Evolutionary conservation across 2,329 filamentous ascomycete species (phyloP).

Genomic region (Cladophialophora immunda): DNA sequence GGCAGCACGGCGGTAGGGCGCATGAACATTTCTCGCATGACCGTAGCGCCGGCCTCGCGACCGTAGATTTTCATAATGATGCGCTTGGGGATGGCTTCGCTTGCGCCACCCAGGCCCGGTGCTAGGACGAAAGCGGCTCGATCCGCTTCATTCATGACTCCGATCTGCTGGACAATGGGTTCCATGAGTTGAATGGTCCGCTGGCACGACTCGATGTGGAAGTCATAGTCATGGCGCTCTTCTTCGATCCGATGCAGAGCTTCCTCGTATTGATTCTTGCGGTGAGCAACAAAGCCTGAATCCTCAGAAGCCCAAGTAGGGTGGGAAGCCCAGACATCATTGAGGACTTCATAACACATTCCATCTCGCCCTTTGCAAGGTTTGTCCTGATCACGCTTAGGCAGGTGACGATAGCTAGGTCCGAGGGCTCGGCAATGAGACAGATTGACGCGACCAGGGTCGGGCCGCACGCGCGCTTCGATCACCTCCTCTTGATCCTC

Average conservation of each 20-base stretch:
- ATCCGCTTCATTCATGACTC: slow-evolving; percentile 78
- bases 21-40: slow-evolving; percentile 85
- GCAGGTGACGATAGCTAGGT: slow-evolving; percentile 91
- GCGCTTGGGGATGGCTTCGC: slow-evolving; percentile 94
- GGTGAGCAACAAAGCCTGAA: slow-evolving; percentile 94
- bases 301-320: slow-evolving; percentile 99
- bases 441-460: slow-evolving; percentile 83
- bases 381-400: slow-evolving; percentile 88
- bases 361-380: slow-evolving; percentile 93
- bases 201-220: slow-evolving; percentile 93
- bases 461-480: slow-evolving; percentile 78
- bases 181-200: slow-evolving; percentile 96
- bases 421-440: slow-evolving; percentile 96
- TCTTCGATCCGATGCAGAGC: slow-evolving; percentile 95
- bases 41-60: slow-evolving; percentile 79
- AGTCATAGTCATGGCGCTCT: slow-evolving; percentile 97
- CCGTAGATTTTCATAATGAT: slow-evolving; percentile 98
- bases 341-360: slow-evolving; percentile 90
- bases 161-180: slow-evolving; percentile 89
- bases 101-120: slow-evolving; percentile 85
- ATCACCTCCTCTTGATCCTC: slow-evolving; percentile 80
- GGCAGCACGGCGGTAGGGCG: slow-evolving; percentile 88
- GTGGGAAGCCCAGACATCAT: slow-evolving; percentile 98
- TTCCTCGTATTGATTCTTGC: slow-evolving; percentile 96
- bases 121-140: slow-evolving; percentile 80